Evolutionary conservation across 768 basidiomycete species (phyloP).

Genomic region (Nidularia pulvinata): DNA sequence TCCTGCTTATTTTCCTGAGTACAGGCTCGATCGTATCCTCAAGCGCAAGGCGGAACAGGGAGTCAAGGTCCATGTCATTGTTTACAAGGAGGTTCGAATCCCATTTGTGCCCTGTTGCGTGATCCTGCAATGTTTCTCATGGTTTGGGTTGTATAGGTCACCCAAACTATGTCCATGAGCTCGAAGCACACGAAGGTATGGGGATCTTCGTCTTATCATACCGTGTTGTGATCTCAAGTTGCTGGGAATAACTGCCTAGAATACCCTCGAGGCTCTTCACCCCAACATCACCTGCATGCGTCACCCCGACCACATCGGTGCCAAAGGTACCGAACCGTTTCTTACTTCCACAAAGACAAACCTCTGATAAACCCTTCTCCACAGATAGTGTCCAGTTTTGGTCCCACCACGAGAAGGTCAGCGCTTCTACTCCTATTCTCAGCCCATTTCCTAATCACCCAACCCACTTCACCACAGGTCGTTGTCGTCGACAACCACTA

Average conservation of each 20-base stretch:
- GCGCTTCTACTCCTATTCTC: slow-evolving; percentile 11
- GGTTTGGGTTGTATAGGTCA: slow-evolving; percentile 49
- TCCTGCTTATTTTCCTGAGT: slow-evolving; percentile 82
- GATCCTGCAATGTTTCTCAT: background rate
- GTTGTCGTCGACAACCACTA: slow-evolving; percentile 87
- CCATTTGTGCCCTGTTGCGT: background rate
- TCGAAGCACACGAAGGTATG: slow-evolving; percentile 80
- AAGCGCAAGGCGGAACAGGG: slow-evolving; percentile 90
- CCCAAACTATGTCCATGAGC: slow-evolving; percentile 89
- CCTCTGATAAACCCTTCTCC: background rate
- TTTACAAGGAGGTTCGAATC: slow-evolving; percentile 83
- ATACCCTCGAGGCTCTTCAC: slow-evolving; percentile 79
- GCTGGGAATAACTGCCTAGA: slow-evolving; percentile 29
- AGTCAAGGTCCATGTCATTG: slow-evolving; percentile 88
- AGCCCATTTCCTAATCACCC: slow-evolving; percentile 11
- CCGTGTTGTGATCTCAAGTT: too few relatives aligned
- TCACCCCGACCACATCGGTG: slow-evolving; percentile 89
- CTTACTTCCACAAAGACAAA: background rate
- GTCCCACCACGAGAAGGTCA: slow-evolving; percentile 87
- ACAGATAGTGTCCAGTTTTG: slow-evolving; percentile 81
- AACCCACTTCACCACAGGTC: slow-evolving; percentile 27
- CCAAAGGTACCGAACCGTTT: slow-evolving; percentile 49
- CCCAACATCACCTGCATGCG: slow-evolving; percentile 88
- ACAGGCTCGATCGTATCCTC: slow-evolving; percentile 85
- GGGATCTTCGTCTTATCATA: background rate